Evolutionary conservation across 352 stramenopile genomes (phyloP).

Genomic region (Blastocystis sp.): DNA sequence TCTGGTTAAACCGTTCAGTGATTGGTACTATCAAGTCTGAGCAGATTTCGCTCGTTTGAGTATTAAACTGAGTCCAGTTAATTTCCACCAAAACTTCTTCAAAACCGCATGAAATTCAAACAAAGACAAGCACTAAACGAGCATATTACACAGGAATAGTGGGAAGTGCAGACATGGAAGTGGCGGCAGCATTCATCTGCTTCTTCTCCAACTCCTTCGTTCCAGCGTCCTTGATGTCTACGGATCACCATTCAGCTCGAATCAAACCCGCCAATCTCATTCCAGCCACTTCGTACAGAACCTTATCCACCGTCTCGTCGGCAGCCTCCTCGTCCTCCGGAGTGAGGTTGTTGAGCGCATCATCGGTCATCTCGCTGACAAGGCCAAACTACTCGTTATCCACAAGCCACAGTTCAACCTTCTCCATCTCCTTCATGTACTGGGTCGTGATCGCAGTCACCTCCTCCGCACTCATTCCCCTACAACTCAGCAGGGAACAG

Average conservation of each 20-base stretch:
- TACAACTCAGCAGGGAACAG: not conserved
- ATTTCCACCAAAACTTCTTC: too few relatives aligned
- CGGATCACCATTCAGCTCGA: not conserved
- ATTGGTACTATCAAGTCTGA: too few relatives aligned
- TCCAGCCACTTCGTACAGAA: slow-evolving; percentile 43
- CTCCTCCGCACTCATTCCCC: slow-evolving; percentile 24
- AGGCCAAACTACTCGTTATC: not conserved
- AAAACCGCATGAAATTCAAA: not conserved
- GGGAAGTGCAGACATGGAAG: not conserved
- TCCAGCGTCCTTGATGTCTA: not conserved
- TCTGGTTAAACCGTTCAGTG: too few relatives aligned
- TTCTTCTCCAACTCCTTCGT: not conserved
- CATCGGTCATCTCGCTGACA: not conserved
- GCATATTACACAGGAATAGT: not conserved
- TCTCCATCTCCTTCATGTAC: slow-evolving; percentile 46
- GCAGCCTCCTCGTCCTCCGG: slow-evolving; percentile 50
- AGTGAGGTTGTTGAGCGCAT: not conserved
- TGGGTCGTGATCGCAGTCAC: not conserved
- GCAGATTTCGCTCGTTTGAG: too few relatives aligned
- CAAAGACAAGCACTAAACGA: not conserved
- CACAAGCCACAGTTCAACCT: not conserved
- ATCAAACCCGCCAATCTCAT: slow-evolving; percentile 1
- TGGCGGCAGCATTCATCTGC: not conserved
- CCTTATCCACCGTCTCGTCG: slow-evolving; percentile 62
- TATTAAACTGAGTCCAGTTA: too few relatives aligned